phyloP scores from a whole-genome alignment of 257 asterid species.

The Primulina eburnea region DNA sequence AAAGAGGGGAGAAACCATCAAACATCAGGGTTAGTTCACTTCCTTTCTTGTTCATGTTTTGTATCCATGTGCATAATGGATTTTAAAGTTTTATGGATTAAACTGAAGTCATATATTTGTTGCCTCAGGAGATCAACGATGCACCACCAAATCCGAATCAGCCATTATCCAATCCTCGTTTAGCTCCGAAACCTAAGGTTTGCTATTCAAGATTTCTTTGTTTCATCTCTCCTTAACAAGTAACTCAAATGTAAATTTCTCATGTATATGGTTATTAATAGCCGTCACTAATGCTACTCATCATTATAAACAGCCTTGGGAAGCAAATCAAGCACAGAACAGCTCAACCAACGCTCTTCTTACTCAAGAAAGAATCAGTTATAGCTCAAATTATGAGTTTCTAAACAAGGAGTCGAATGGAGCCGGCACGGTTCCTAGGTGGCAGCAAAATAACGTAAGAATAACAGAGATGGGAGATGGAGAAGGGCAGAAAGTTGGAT shows the following conservation, averaged over 20 bases:
- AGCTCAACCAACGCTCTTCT: slow-evolving; percentile 39
- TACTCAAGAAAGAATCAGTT: slow-evolving; percentile 39
- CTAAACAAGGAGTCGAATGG: slow-evolving; percentile 46
- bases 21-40: slow-evolving; percentile 70
- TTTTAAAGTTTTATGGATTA: slow-evolving; percentile 13
- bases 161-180: slow-evolving; percentile 68
- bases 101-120: slow-evolving; percentile 5
- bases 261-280: background rate
- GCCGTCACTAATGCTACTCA: background rate
- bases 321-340: slow-evolving; percentile 51
- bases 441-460: slow-evolving; percentile 57
- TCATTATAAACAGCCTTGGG: slow-evolving; percentile 82
- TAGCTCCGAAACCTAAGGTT: slow-evolving; percentile 84
- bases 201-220: background rate
- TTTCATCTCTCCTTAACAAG: slow-evolving; percentile 13
- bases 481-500: slow-evolving; percentile 41
- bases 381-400: slow-evolving; percentile 29
- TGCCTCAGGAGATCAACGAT: slow-evolving; percentile 80
- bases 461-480: slow-evolving; percentile 61
- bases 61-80: slow-evolving; percentile 7
- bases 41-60: slow-evolving; percentile 12
- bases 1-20: slow-evolving; percentile 92
- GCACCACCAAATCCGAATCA: slow-evolving; percentile 96
- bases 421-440: slow-evolving; percentile 47
- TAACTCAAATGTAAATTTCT: slow-evolving; percentile 5